phyloP scores from a whole-genome alignment of 192 early-diverging fungal species.

The Backusella sp. region DNA sequence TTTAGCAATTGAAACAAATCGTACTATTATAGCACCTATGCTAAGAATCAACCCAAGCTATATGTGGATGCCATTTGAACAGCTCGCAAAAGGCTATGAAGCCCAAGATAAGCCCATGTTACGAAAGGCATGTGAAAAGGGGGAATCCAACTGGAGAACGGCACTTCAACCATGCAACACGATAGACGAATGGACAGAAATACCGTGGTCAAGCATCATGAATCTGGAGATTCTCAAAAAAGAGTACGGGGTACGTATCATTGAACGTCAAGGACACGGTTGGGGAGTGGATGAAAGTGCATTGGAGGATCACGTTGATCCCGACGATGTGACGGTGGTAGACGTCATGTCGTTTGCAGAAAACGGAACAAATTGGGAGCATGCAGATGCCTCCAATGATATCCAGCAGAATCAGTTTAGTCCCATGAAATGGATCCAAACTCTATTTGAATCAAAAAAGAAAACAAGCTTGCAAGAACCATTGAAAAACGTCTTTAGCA shows the following conservation, averaged over 20 bases:
- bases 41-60: conserved; percentile 12
- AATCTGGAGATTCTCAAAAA: conserved; percentile 7
- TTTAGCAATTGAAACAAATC: conserved; percentile 22
- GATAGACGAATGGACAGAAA: conserved; percentile 18
- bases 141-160: neutral
- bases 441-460: neutral
- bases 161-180: conserved; percentile 6
- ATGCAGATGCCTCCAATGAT: neutral
- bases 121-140: neutral
- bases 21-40: conserved; percentile 22
- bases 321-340: conserved; percentile 2
- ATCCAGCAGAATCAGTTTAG: neutral
- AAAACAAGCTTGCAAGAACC: neutral
- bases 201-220: conserved; percentile 27
- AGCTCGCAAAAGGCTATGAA: conserved; percentile 20
- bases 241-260: conserved; percentile 15
- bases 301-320: neutral
- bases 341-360: conserved; percentile 16
- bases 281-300: conserved; percentile 8
- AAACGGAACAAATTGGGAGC: conserved; percentile 18
- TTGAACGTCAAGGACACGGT: conserved; percentile 17
- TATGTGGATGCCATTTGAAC: conserved; percentile 16
- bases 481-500: neutral
- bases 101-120: conserved; percentile 16
- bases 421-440: conserved; percentile 2